Evolutionary conservation across 345 rosid genomes (phyloP).

Genomic region (Eutrema yunnanense): DNA sequence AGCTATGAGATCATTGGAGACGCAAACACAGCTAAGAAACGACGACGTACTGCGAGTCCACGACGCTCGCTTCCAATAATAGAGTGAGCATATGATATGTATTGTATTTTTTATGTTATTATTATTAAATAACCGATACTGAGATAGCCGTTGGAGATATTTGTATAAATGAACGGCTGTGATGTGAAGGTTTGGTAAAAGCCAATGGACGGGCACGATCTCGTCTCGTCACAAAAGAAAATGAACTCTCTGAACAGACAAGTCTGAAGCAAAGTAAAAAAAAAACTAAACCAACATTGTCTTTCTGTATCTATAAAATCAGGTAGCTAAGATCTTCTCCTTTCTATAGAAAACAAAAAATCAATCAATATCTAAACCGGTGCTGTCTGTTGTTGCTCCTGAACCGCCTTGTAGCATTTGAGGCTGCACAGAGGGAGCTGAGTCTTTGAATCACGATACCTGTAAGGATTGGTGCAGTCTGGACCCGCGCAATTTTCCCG

Average conservation of each 20-base stretch:
- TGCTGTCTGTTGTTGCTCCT: constrained; percentile 26
- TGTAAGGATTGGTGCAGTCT: constrained; percentile 65
- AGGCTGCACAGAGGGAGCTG: constrained; percentile 92
- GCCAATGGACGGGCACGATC: constrained; percentile 20
- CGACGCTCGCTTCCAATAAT: constrained; percentile 13
- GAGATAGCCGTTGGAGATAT: constrained; percentile 20
- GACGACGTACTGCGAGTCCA: constrained; percentile 10
- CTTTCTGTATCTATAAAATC: constrained; percentile 4
- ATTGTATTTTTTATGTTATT: not conserved
- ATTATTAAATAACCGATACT: not conserved
- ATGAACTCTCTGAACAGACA: not conserved
- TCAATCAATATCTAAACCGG: constrained; percentile 17
- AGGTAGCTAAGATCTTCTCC: not conserved
- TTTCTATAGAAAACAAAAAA: constrained; percentile 30
- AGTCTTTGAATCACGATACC: constrained; percentile 82
- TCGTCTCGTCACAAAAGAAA: constrained; percentile 3
- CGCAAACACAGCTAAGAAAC: constrained; percentile 12
- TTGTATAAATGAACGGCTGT: constrained; percentile 20
- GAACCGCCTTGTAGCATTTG: constrained; percentile 79
- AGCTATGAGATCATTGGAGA: not conserved
- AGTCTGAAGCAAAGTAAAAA: not conserved
- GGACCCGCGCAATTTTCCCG: constrained; percentile 89
- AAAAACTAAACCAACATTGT: not conserved
- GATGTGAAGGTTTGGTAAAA: constrained; percentile 23
- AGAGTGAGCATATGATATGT: constrained; percentile 7